Evolutionary conservation across 108 stramenopile genomes (phyloP), one percentile per base, ranked within the genome.

Genomic region (Cyclotella sp.): DNA sequence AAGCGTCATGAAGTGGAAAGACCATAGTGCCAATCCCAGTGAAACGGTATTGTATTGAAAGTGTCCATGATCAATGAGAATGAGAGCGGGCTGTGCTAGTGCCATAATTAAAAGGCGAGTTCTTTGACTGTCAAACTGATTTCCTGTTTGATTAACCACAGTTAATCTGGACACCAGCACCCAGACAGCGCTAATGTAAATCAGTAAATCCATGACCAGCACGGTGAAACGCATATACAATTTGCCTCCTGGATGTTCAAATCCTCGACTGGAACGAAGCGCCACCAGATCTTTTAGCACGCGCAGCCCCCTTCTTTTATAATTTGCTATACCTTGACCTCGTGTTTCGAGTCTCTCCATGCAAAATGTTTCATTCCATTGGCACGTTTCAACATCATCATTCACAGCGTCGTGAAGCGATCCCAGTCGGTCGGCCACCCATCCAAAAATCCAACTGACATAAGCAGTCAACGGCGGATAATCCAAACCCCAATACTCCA

Each of bases 41-140:
- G 95, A 93, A 9, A 93, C 85, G 18, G 89, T 86, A 78, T 98
- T 98, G 90, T 98, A 98, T 84, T 98, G 97, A 82, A 98, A 98
- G 78, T 98, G 97, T 26, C 97, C 97, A 75, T 98, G 97, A 80
- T 98, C 97, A 53, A 98, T 91, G 53, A 98, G 65, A 19, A 97
- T 46, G 15, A 97, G 77, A 9, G 94, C 90, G 0, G 97, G 97
- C 68, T 91, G 84, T 26, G 77, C 58, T 49, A 96, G 69, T 12
- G 87, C 87, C 51, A 87, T 64, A 19, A 51, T 46, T 26, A 80
- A 60, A 43, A 76, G 52, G 51, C 53, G 64, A 42, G 18, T 44
- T 16, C 30, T 30, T 39, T 39, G 30, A 2, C 1, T 61, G 29
- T 61, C 30, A 15, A 5, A 5, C 2, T n/a, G n/a, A n/a, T 26